Evolutionary conservation across 1,284 basidiomycete species (phyloP).

Genomic region (Sanguinoderma infundibulare): DNA sequence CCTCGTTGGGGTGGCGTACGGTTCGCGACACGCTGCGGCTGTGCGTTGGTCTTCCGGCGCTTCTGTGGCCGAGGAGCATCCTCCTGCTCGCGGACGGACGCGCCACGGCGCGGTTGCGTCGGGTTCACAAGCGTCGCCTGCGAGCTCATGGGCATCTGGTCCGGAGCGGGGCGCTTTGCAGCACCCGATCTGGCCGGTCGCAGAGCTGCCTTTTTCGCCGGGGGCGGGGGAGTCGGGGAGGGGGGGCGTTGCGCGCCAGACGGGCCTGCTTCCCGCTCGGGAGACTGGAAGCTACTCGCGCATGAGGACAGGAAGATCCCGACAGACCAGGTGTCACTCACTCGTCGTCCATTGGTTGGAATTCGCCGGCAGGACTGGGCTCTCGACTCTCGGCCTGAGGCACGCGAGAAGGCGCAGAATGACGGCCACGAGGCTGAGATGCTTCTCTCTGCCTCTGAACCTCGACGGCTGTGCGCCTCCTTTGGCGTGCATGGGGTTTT

Average conservation of each 20-base stretch:
- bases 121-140: constrained; percentile 28
- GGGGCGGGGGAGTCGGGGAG: background rate
- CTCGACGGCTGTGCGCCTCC: background rate
- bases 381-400: background rate
- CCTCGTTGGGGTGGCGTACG: background rate
- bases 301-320: background rate
- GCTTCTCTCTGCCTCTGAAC: background rate
- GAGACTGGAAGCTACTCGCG: background rate
- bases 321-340: background rate
- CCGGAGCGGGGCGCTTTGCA: background rate
- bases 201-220: background rate
- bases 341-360: background rate
- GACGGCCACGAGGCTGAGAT: background rate
- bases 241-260: constrained; percentile 22
- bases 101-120: background rate
- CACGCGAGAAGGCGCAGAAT: background rate
- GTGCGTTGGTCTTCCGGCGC: background rate
- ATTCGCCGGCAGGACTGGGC: background rate
- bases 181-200: background rate
- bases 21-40: background rate
- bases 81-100: constrained; percentile 10
- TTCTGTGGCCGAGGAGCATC: background rate
- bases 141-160: constrained; percentile 25
- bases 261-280: constrained; percentile 22
- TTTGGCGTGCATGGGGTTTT: background rate